Conservation (phyloP, 106 monocot genomes). For the Iris macrosiphon region DNA sequence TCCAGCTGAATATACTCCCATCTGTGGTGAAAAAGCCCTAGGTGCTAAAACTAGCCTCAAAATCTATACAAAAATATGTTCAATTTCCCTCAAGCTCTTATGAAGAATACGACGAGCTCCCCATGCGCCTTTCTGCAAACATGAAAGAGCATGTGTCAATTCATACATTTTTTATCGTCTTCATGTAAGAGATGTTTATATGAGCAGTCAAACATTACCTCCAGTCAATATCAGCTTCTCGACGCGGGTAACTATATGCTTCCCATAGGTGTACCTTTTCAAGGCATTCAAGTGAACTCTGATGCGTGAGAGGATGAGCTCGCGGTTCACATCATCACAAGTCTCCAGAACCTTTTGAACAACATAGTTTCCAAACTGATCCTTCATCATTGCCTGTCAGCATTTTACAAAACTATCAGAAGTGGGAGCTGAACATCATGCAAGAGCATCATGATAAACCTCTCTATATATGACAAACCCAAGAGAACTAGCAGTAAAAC, state of each 20-base stretch:
- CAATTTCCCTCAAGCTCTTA: conserved; percentile 6
- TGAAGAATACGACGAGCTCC: conserved; percentile 1
- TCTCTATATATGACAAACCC: too few species aligned
- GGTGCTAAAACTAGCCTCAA: conserved; percentile 10
- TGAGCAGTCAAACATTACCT: conserved; percentile 10
- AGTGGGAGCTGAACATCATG: too few species aligned
- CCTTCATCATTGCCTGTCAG: conserved; percentile 46
- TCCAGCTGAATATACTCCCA: background rate
- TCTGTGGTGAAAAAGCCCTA: conserved; percentile 19
- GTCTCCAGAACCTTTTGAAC: conserved; percentile 45
- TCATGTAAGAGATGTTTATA: too few species aligned
- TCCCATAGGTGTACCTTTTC: conserved; percentile 43
- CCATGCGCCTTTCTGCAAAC: conserved; percentile 31
- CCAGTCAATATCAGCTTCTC: conserved; percentile 44
- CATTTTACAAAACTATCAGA: background rate
- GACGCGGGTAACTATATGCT: conserved; percentile 45
- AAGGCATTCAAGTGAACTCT: conserved; percentile 40
- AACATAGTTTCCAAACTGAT: conserved; percentile 43
- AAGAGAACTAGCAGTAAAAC: too few species aligned
- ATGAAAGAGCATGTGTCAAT: background rate
- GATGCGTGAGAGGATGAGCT: conserved; percentile 37
- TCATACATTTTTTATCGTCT: background rate
- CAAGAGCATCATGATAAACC: too few species aligned
- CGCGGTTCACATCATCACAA: conserved; percentile 38
- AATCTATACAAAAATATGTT: conserved; percentile 27